Base-by-base conservation (phyloP, 2,329 filamentous ascomycete genomes). In the Camillea tinctor region DNA sequence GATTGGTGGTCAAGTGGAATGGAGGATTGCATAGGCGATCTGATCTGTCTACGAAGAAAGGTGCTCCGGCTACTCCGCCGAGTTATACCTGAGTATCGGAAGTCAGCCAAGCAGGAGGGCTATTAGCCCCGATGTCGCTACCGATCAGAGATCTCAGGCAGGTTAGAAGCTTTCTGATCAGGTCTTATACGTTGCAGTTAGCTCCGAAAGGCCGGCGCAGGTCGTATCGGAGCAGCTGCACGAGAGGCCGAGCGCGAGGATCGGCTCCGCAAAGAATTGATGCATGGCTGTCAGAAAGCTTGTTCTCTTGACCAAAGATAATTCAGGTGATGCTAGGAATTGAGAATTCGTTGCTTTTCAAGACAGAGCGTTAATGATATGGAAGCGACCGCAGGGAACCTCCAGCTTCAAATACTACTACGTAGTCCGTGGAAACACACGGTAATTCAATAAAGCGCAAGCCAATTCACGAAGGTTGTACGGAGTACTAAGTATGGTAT, bases 51-150 rank as follows among this genome's bases (percentile, higher is more conserved):
- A 79, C 13, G 80, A 1, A 66, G 79, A 6, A 67, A 69, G 17
- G 79, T 81, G 56, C 76, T 30, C 81, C 62, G 80, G 81, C 8
- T 78, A 78, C 0, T 83, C 82, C 63, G 80, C 79, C 3, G 79
- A 83, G n/a, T 67, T 83, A 80, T 58, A 76, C 74, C 1, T 77
- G 73, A 59, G 79, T 81, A 5, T 74, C 77, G 0, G 75, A 11
- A 71, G 1, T 63, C 58, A 11, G 1, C 62, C 58, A 11, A 76
- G 81, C 60, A 73, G 79, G 8, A 76, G 77, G 54, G 64, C 65
- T 5, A 60, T 80, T n/a, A n/a, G 65, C 63, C 11, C 51, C 56
- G 7, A 65, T 65, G 8, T 65, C 71, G 4, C 66, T 69, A 9
- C 63, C 81, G 4, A 65, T 69, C 0, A 57, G 57, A 52, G 67